Percentiles rank a stretch among this genome's conserved stretches.
Conservation (phyloP, 2,329 filamentous ascomycete genomes). For the Chlorencoelia australis region DNA sequence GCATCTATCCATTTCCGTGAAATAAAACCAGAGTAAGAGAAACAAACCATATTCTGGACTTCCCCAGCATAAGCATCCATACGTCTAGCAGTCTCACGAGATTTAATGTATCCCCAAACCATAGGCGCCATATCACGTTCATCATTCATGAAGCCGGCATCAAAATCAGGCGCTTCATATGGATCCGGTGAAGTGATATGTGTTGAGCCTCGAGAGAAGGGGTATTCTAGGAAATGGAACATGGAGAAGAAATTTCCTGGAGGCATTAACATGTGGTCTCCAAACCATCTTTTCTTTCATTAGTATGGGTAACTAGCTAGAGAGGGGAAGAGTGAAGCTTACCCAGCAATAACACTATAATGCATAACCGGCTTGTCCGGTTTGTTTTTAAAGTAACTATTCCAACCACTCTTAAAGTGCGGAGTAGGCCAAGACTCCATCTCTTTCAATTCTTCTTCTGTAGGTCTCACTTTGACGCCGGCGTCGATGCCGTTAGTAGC, state of each 20-base stretch:
- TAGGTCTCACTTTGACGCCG: slow-evolving; percentile 45
- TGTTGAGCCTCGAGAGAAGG: slow-evolving; percentile 49
- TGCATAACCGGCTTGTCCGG: slow-evolving; percentile 84
- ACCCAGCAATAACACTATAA: slow-evolving; percentile 65
- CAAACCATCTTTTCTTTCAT: too few species aligned
- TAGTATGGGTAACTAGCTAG: too few species aligned
- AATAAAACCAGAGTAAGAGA: neutral
- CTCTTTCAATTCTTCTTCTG: slow-evolving; percentile 42
- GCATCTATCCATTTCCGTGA: slow-evolving; percentile 21
- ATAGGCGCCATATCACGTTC: slow-evolving; percentile 76
- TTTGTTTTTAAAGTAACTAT: slow-evolving; percentile 76
- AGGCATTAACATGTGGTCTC: slow-evolving; percentile 28
- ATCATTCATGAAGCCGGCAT: slow-evolving; percentile 78
- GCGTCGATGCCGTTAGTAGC: slow-evolving; percentile 33
- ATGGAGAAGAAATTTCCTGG: slow-evolving; percentile 42
- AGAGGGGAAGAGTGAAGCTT: slow-evolving; percentile 47
- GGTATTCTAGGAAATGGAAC: slow-evolving; percentile 47
- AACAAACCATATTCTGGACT: slow-evolving; percentile 32
- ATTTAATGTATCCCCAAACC: slow-evolving; percentile 54
- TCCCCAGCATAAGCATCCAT: slow-evolving; percentile 43
- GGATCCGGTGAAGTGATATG: slow-evolving; percentile 51
- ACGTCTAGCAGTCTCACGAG: slow-evolving; percentile 52
- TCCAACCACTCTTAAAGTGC: slow-evolving; percentile 66
- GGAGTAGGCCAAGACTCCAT: slow-evolving; percentile 57
- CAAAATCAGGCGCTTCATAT: slow-evolving; percentile 68